Percentiles rank a stretch among this genome's conserved stretches.
phyloP scores from a whole-genome alignment of 2,329 filamentous ascomycete species.

The Talaromyces sp. region DNA sequence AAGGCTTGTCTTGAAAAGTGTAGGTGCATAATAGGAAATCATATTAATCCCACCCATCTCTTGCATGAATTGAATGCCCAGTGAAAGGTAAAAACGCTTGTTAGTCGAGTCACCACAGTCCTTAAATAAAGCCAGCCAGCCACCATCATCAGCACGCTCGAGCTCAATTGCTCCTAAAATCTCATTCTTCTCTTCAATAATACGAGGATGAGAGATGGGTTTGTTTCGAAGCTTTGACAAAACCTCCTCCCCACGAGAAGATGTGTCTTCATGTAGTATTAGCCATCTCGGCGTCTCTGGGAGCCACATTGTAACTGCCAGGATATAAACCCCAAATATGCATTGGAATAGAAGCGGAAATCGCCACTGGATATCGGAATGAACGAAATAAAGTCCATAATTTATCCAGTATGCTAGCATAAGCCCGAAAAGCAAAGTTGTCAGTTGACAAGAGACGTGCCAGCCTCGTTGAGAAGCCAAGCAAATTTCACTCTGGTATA shows the following conservation, averaged over 20 bases:
- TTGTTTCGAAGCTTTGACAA: not conserved
- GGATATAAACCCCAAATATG: constrained; percentile 21
- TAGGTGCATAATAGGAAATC: constrained; percentile 28
- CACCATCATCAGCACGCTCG: constrained; percentile 15
- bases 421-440: constrained; percentile 1
- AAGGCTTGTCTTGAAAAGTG: constrained; percentile 25
- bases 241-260: not conserved
- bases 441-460: too few relatives aligned
- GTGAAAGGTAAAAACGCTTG: constrained; percentile 17
- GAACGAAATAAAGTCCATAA: constrained; percentile 31
- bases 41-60: constrained; percentile 28
- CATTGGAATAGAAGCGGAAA: constrained; percentile 18
- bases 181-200: constrained; percentile 18
- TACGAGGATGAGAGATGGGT: constrained; percentile 14
- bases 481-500: too few relatives aligned
- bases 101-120: constrained; percentile 14
- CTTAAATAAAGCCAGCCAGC: constrained; percentile 17
- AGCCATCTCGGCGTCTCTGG: constrained; percentile 32
- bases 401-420: constrained; percentile 24
- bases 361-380: constrained; percentile 30
- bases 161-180: constrained; percentile 11
- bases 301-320: constrained; percentile 18
- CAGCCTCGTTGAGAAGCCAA: too few relatives aligned
- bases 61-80: constrained; percentile 26
- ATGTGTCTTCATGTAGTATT: constrained; percentile 17